Percentiles rank a stretch among this genome's conserved stretches.
Conservation (phyloP, 169 alveolate genomes). For the Plasmodium vivax region DNA sequence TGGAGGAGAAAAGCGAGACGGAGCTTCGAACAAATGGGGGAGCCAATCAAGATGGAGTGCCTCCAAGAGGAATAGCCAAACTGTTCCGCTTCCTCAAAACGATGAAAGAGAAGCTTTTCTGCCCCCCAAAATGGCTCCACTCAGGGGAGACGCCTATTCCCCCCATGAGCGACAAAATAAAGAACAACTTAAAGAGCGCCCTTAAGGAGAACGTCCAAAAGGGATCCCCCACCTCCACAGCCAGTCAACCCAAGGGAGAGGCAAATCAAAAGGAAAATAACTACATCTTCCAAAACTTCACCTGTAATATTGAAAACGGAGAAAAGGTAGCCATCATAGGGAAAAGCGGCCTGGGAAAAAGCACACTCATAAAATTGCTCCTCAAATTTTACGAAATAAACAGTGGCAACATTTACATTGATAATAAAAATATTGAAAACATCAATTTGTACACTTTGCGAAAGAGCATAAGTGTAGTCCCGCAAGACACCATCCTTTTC, state of each 20-base stretch:
- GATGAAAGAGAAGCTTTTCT: background rate
- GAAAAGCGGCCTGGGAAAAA: conserved; percentile 96
- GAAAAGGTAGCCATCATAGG: conserved; percentile 84
- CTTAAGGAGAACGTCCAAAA: background rate
- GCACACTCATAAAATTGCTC: conserved; percentile 92
- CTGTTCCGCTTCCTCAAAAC: background rate
- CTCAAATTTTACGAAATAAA: conserved; percentile 93
- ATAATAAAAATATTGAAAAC: conserved; percentile 88
- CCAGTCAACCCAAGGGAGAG: background rate
- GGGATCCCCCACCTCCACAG: background rate
- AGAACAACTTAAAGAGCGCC: background rate
- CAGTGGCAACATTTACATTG: conserved; percentile 88
- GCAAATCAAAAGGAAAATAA: background rate
- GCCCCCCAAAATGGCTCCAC: background rate
- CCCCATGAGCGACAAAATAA: background rate
- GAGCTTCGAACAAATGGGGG: background rate
- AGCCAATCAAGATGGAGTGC: background rate
- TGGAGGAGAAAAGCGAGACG: background rate
- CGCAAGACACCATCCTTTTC: conserved; percentile 94
- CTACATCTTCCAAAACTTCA: conserved; percentile 62
- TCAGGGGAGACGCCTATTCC: background rate
- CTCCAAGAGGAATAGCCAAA: background rate
- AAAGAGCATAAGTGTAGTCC: conserved; percentile 91
- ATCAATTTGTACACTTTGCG: conserved; percentile 84
- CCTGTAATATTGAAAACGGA: conserved; percentile 53